A percentile compares a stretch with the other conserved stretches of the same genome.
phyloP scores from a whole-genome alignment of 331 rosid genomes.

The Ulmus americana region DNA sequence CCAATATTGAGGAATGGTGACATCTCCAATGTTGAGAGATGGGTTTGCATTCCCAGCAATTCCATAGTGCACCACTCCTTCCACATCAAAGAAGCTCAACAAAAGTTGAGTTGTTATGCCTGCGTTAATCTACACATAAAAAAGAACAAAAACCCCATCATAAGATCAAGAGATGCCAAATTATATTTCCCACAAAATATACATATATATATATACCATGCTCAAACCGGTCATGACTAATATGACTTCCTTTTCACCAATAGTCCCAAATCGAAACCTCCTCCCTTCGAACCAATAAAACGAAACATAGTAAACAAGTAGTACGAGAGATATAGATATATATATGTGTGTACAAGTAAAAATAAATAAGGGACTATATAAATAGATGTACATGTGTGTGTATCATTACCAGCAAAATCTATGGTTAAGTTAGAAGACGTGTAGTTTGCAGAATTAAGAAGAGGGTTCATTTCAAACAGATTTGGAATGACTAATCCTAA shows the following conservation, averaged over 20 bases:
- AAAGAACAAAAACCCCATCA: neutral
- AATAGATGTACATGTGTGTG: neutral
- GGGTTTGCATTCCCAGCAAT: slow-evolving; percentile 62
- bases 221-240: slow-evolving; percentile 50
- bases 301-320: neutral
- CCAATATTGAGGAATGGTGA: slow-evolving; percentile 46
- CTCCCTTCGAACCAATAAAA: slow-evolving; percentile 13
- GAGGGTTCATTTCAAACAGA: slow-evolving; percentile 47
- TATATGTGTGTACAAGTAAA: neutral
- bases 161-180: too few relatives aligned
- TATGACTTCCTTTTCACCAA: slow-evolving; percentile 36
- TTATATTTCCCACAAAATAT: neutral
- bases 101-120: slow-evolving; percentile 50
- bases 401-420: slow-evolving; percentile 38
- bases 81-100: slow-evolving; percentile 37
- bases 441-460: slow-evolving; percentile 40
- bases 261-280: slow-evolving; percentile 54
- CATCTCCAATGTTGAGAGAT: slow-evolving; percentile 47
- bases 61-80: slow-evolving; percentile 62
- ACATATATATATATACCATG: slow-evolving; percentile 15
- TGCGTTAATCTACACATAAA: slow-evolving; percentile 44
- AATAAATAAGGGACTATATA: neutral
- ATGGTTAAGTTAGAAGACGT: slow-evolving; percentile 20
- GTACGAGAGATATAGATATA: neutral
- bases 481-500: slow-evolving; percentile 53